A percentile compares a stretch with the other conserved stretches of the same genome.
phyloP scores from a whole-genome alignment of 2,329 filamentous ascomycete species.

The Fusarium haematococcum region DNA sequence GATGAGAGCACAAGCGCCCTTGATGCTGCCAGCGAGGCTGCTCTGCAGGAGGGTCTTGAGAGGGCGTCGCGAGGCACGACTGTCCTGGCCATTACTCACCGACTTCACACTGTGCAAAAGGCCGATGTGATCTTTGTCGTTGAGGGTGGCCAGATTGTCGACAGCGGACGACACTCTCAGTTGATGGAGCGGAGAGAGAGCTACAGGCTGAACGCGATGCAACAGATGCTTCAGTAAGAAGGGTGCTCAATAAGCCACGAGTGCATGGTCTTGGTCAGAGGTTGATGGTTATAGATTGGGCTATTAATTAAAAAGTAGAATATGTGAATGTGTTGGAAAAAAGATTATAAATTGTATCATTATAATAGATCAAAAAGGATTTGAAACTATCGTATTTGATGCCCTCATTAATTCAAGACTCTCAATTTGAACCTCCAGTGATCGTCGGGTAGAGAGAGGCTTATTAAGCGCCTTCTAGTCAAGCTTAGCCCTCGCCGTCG shows the following conservation, averaged over 20 bases:
- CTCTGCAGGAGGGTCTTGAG: conserved; percentile 76
- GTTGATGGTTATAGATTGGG: not conserved
- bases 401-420: not conserved
- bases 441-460: not conserved
- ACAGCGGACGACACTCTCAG: conserved; percentile 64
- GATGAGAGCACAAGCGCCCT: conserved; percentile 86
- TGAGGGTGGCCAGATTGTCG: conserved; percentile 63
- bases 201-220: conserved; percentile 63
- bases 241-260: not conserved
- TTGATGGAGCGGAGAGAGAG: conserved; percentile 63
- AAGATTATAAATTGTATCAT: not conserved
- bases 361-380: not conserved
- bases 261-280: not conserved
- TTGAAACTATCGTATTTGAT: not conserved
- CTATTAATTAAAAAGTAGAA: not conserved
- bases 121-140: conserved; percentile 68
- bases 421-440: not conserved
- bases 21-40: conserved; percentile 75
- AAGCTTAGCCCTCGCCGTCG: conserved; percentile 3
- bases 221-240: conserved; percentile 57
- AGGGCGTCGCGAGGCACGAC: conserved; percentile 64
- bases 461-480: conserved; percentile 25
- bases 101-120: conserved; percentile 66
- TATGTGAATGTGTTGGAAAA: not conserved
- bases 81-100: conserved; percentile 69